These are phyloP conservation scores for Microdochium bolleyi DNA, from an alignment of 2,329 filamentous ascomycete species.

Conservation along the genomic window DNA sequence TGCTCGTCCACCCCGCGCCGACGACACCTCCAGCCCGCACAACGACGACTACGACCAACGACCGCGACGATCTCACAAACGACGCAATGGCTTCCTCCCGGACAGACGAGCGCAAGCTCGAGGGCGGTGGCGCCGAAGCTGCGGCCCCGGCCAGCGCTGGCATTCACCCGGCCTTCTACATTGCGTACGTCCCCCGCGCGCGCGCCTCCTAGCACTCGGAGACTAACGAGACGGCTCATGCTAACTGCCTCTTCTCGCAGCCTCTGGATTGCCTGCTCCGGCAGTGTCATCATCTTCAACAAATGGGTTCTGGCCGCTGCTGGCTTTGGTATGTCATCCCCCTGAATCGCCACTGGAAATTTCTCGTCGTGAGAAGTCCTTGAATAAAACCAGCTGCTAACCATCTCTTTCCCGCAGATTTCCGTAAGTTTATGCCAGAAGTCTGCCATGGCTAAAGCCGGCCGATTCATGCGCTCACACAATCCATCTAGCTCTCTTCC, in stretches of 20 bases:
- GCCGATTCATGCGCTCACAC: background rate
- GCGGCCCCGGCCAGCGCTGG: constrained; percentile 6
- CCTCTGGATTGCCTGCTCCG: constrained; percentile 81
- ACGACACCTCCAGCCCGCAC: background rate
- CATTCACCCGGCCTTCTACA: constrained; percentile 15
- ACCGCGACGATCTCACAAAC: background rate
- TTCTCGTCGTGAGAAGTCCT: constrained; percentile 1
- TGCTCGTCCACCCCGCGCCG: background rate
- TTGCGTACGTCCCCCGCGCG: constrained; percentile 9
- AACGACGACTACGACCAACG: background rate
- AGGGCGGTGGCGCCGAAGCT: constrained; percentile 10
- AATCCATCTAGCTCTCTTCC: constrained; percentile 36
- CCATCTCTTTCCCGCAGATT: constrained; percentile 22
- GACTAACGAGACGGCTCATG: background rate
- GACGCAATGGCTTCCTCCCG: background rate
- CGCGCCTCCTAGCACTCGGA: background rate
- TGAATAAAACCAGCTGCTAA: background rate
- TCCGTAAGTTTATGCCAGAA: constrained; percentile 28
- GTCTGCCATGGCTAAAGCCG: background rate
- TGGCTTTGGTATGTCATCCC: constrained; percentile 57
- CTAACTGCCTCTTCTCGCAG: constrained; percentile 18
- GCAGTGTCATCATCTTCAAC: constrained; percentile 85
- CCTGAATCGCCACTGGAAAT: constrained; percentile 4
- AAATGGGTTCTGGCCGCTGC: constrained; percentile 77
- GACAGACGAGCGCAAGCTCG: constrained; percentile 13